Evolutionary conservation across 1,284 basidiomycete genomes (phyloP), one percentile per base, ranked within the genome.

Genomic region (Athelia psychrophila): DNA sequence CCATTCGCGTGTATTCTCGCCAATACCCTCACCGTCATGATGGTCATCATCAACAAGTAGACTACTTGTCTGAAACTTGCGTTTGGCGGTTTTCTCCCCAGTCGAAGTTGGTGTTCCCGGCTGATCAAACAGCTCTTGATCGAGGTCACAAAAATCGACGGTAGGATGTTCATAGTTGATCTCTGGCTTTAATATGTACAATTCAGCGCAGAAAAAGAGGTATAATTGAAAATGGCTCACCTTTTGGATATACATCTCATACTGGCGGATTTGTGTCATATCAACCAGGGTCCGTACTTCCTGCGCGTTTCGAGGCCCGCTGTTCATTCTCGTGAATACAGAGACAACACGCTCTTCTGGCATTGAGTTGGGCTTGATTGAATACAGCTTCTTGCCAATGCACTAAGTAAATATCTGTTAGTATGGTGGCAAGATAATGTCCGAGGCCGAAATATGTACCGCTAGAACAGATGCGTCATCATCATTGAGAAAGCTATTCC

Each of bases 341-440:
- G 64, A 65, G 55, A 64, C 61, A 1, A 63, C 61, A 10, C 60
- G 57, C 54, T 65, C 62, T 35, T 65, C 65, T 23, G 60, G 61
- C 60, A 67, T 67, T 4, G 63, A 65, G 44, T 61, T 56, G 5
- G 65, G 61, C 38, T 61, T 52, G 2, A 57, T 60, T 1, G 60
- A 57, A 40, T 54, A 63, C 5, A 65, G 49, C 47, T 64, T 64
- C 19, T 64, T 54, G 6, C 58, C 65, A 40, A 63, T 47, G 23
- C 56, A 57, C 64, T 60, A 12, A n/a, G 33, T 35, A n/a, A n/a
- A n/a, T n/a, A n/a, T n/a, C n/a, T n/a, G n/a, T n/a, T n/a, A 12
- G 33, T 35, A 12, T 35, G 10, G 33, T 12, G 33, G 50, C 19
- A n/a, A 35, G 33, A 35, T 35, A 35, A n/a, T n/a, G n/a, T 35